A percentile compares a stretch with the other conserved stretches of the same genome.
phyloP scores from a whole-genome alignment of 495 filamentous ascomycete species.

The Penicillium cosmopolitanum region DNA sequence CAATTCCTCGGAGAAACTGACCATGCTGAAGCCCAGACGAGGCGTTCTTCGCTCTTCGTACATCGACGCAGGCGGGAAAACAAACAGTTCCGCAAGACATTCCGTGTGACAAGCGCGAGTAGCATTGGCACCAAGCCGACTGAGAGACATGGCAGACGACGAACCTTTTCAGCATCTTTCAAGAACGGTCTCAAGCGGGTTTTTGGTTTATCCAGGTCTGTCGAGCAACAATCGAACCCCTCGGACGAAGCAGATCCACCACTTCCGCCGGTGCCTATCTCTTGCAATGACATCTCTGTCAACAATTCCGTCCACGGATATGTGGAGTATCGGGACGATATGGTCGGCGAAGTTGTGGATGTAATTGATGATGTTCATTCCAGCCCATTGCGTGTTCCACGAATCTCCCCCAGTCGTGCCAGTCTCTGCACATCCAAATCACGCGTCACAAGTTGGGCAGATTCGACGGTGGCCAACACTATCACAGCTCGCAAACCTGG shows the following conservation, averaged over 20 bases:
- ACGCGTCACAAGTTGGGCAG: constrained; percentile 76
- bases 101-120: constrained; percentile 53
- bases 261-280: not conserved
- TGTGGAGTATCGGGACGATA: not conserved
- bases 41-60: constrained; percentile 53
- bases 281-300: not conserved
- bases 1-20: constrained; percentile 47
- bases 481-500: constrained; percentile 37
- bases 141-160: constrained; percentile 50
- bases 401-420: constrained; percentile 44
- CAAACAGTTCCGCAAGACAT: constrained; percentile 62
- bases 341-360: not conserved
- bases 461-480: constrained; percentile 61
- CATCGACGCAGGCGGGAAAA: constrained; percentile 48
- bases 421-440: constrained; percentile 61
- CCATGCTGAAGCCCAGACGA: constrained; percentile 36
- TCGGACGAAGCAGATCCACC: not conserved
- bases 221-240: constrained; percentile 24
- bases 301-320: not conserved
- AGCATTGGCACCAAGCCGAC: constrained; percentile 33
- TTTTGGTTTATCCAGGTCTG: constrained; percentile 54
- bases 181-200: constrained; percentile 64
- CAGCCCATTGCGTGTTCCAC: constrained; percentile 14
- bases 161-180: constrained; percentile 63
- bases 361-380: not conserved